Percentiles rank a stretch among this genome's conserved stretches.
These are phyloP conservation scores for Tephrocybe sp. DNA, from an alignment of 768 basidiomycete genomes.

Conservation along the genomic window DNA sequence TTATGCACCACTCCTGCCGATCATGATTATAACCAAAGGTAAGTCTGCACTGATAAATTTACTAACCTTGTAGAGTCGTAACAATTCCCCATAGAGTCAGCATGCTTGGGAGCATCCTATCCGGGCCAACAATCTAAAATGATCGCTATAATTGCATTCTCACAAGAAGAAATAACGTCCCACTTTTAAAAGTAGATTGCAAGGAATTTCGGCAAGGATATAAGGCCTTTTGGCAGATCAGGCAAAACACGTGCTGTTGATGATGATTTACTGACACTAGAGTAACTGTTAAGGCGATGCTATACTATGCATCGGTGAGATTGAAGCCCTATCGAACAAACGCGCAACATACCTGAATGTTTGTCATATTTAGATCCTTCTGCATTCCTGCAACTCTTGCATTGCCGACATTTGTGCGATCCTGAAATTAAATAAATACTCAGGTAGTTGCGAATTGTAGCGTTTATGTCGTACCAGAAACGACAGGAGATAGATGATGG, in stretches of 20 bases:
- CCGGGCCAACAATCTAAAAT: slow-evolving; percentile 36
- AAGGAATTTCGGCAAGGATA: slow-evolving; percentile 36
- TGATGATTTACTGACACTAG: slow-evolving; percentile 18
- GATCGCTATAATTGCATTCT: neutral
- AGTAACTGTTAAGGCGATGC: slow-evolving; percentile 28
- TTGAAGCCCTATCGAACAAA: neutral
- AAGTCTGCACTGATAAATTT: neutral
- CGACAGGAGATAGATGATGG: slow-evolving; percentile 12
- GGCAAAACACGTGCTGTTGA: neutral
- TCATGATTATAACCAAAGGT: neutral
- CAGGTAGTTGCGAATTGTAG: neutral
- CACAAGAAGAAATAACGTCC: slow-evolving; percentile 5
- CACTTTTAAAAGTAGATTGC: slow-evolving; percentile 38
- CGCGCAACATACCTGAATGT: slow-evolving; percentile 6
- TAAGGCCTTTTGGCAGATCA: slow-evolving; percentile 22
- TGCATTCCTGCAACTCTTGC: slow-evolving; percentile 41
- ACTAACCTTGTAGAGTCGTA: slow-evolving; percentile 39
- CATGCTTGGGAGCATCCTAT: slow-evolving; percentile 41
- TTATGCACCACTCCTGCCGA: slow-evolving; percentile 33
- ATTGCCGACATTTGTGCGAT: slow-evolving; percentile 20
- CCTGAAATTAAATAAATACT: neutral
- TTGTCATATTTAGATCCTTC: slow-evolving; percentile 27
- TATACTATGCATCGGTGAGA: slow-evolving; percentile 26
- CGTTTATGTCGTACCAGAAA: slow-evolving; percentile 2
- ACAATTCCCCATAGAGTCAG: slow-evolving; percentile 44